phyloP scores from a whole-genome alignment of 1,284 basidiomycete genomes.

The Pisolithus thermaeus region DNA sequence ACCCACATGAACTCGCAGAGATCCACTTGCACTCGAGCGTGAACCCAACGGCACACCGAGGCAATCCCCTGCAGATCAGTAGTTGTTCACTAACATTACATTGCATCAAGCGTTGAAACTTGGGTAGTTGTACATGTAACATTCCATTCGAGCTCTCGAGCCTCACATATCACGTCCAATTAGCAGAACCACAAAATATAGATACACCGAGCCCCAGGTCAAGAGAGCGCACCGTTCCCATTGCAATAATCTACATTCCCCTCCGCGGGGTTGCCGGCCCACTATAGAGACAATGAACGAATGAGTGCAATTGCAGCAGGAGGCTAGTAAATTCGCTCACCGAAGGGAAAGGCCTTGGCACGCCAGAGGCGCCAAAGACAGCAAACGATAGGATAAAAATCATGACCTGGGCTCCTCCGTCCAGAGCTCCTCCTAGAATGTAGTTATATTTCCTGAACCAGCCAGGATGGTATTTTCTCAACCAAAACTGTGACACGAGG shows the following conservation, averaged over 20 bases:
- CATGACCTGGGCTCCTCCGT: conserved; percentile 65
- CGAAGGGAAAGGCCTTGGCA: conserved; percentile 43
- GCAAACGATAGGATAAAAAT: conserved; percentile 65
- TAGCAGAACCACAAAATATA: too few relatives aligned
- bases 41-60: too few relatives aligned
- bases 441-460: conserved; percentile 66
- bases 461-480: conserved; percentile 53
- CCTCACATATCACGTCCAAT: too few relatives aligned
- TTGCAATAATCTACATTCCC: conserved; percentile 58
- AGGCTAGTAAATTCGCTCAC: conserved; percentile 24
- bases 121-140: too few relatives aligned
- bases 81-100: too few relatives aligned
- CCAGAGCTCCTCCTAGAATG: conserved; percentile 59
- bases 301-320: neutral
- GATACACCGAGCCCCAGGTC: conserved; percentile 6
- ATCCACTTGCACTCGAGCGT: too few relatives aligned
- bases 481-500: conserved; percentile 51
- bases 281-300: conserved; percentile 24
- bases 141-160: too few relatives aligned
- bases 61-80: too few relatives aligned
- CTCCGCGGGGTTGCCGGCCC: conserved; percentile 48
- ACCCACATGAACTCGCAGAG: too few relatives aligned
- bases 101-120: too few relatives aligned
- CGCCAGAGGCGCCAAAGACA: conserved; percentile 60
- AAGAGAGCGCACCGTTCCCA: conserved; percentile 43